A percentile compares a stretch with the other conserved stretches of the same genome.
phyloP scores from a whole-genome alignment of 352 stramenopile genomes.

The Phytophthora kernoviae region DNA sequence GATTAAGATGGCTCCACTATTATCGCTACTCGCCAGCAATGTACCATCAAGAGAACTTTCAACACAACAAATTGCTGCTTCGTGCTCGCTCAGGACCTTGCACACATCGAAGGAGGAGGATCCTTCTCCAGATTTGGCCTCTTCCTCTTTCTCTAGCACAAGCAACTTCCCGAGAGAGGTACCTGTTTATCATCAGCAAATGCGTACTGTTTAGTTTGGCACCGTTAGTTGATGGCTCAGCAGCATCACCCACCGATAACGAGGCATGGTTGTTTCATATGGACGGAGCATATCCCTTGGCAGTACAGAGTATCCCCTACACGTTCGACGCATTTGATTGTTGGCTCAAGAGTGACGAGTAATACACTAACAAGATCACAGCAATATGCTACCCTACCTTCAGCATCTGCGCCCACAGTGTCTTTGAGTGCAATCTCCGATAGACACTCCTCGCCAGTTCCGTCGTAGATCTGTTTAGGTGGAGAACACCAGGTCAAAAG shows the following conservation, averaged over 20 bases:
- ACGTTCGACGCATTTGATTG: constrained; percentile 1
- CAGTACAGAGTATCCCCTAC: constrained; percentile 59
- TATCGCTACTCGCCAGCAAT: constrained; percentile 64
- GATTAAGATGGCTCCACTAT: constrained; percentile 61
- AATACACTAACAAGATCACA: neutral
- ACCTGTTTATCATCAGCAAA: constrained; percentile 24
- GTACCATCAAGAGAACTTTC: constrained; percentile 45
- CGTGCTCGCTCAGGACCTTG: constrained; percentile 60
- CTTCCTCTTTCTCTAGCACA: constrained; percentile 57
- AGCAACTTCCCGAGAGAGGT: constrained; percentile 66
- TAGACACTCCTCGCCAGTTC: constrained; percentile 54
- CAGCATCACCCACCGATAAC: constrained; percentile 45
- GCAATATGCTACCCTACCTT: constrained; percentile 35
- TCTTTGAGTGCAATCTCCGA: constrained; percentile 68
- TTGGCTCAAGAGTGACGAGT: neutral
- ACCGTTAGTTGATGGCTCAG: neutral
- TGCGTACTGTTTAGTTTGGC: neutral
- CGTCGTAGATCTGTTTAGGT: constrained; percentile 60
- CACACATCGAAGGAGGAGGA: constrained; percentile 68
- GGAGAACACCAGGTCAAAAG: neutral
- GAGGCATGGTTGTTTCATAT: constrained; percentile 49
- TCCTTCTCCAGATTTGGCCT: constrained; percentile 46
- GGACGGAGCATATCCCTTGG: constrained; percentile 60
- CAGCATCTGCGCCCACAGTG: constrained; percentile 39
- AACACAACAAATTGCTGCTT: constrained; percentile 61